phyloP scores from a whole-genome alignment of 164 flowering plant genomes.

The Tetracentron sinense region DNA sequence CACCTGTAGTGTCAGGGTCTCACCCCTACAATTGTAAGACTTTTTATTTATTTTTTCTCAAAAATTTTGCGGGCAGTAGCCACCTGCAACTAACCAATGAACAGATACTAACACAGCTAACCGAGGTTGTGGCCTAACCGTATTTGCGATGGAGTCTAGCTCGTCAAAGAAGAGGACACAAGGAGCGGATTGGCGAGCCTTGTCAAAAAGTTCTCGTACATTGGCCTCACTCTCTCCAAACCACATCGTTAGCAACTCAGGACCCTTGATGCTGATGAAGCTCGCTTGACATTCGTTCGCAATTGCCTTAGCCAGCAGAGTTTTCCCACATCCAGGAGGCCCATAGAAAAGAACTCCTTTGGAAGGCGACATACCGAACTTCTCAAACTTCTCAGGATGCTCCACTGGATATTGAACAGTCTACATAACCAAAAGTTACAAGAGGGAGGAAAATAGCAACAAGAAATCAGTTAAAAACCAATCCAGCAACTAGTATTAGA shows the following conservation, averaged over 20 bases:
- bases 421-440: constrained; percentile 25
- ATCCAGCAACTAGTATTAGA: no score
- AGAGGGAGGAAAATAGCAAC: not conserved
- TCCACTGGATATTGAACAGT: constrained; percentile 94
- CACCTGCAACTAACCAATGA: no score
- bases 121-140: no score
- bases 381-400: constrained; percentile 91
- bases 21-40: no score
- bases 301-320: constrained; percentile 81
- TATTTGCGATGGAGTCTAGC: constrained; percentile 85
- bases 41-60: no score
- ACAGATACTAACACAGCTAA: no score
- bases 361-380: constrained; percentile 91
- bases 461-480: not conserved
- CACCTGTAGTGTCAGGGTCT: no score
- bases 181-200: constrained; percentile 85
- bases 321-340: constrained; percentile 94
- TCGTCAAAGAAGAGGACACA: constrained; percentile 89
- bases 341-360: constrained; percentile 92
- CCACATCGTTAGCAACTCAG: constrained; percentile 92
- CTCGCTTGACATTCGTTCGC: constrained; percentile 94
- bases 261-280: constrained; percentile 86
- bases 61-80: no score
- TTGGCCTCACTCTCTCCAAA: constrained; percentile 95
- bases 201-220: constrained; percentile 82